Percentiles rank a stretch among this genome's conserved stretches.
Conservation (phyloP, 1,139 yeast genomes). For the Zygosaccharomyces sapae region DNA sequence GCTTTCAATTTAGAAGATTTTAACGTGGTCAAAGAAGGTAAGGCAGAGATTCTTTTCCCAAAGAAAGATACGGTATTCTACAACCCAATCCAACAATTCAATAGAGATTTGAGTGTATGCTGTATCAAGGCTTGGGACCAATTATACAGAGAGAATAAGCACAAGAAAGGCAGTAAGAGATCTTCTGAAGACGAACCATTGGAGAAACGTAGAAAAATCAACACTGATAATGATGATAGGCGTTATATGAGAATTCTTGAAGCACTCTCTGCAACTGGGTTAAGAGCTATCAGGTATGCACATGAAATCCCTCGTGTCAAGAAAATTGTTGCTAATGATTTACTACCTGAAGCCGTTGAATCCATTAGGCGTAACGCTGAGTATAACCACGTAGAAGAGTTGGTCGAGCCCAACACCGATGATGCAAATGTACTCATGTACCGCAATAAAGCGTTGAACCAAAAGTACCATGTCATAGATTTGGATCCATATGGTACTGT, state of each 20-base stretch:
- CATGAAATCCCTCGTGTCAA: constrained; percentile 76
- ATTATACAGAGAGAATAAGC: constrained; percentile 40
- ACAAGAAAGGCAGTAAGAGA: constrained; percentile 30
- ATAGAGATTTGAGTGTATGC: constrained; percentile 81
- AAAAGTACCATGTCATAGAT: constrained; percentile 76
- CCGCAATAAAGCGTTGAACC: constrained; percentile 41
- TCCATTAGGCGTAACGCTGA: constrained; percentile 68
- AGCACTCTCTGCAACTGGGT: constrained; percentile 94
- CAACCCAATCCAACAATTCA: constrained; percentile 94
- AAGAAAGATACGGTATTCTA: constrained; percentile 78
- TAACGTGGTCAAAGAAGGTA: constrained; percentile 69
- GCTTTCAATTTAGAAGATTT: constrained; percentile 34
- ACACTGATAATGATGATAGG: constrained; percentile 14
- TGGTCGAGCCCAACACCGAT: constrained; percentile 66
- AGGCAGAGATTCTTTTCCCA: constrained; percentile 74
- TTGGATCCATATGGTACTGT: constrained; percentile 98
- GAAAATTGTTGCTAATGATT: constrained; percentile 80
- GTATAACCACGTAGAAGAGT: constrained; percentile 54
- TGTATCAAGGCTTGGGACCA: constrained; percentile 85
- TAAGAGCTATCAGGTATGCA: constrained; percentile 88
- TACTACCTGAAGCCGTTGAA: constrained; percentile 80
- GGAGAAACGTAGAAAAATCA: constrained; percentile 28
- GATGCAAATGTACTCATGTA: constrained; percentile 88
- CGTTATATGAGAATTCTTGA: constrained; percentile 69
- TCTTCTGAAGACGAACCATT: constrained; percentile 24